A percentile compares a stretch with the other conserved stretches of the same genome.
Evolutionary conservation across 2,329 filamentous ascomycete species (phyloP).

Genomic region (Cercospora zeina): DNA sequence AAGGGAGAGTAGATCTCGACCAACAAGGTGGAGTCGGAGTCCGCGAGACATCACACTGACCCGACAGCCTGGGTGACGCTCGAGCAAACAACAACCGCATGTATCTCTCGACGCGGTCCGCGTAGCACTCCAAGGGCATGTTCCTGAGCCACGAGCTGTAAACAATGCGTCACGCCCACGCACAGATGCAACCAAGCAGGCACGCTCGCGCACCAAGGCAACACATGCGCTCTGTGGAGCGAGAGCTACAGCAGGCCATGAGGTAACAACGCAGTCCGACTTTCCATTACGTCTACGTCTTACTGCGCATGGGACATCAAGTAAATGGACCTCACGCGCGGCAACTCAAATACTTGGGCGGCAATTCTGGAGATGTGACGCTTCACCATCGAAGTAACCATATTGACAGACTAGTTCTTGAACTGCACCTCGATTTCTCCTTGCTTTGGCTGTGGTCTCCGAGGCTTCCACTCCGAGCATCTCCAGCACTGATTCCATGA

Average conservation of each 20-base stretch:
- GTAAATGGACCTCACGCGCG: neutral
- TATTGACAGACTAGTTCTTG: neutral
- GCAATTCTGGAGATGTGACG: no score
- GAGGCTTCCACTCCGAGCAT: neutral
- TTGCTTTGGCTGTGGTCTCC: neutral
- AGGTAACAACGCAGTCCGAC: neutral
- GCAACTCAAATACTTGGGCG: no score
- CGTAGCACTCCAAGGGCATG: neutral
- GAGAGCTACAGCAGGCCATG: neutral
- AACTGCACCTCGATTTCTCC: neutral
- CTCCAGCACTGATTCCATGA: neutral
- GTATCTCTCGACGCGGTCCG: neutral
- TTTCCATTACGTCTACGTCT: neutral
- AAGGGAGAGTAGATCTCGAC: neutral
- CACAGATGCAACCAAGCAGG: neutral
- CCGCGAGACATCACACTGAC: constrained; percentile 6
- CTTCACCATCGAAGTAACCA: neutral
- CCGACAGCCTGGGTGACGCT: neutral
- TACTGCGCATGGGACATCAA: neutral
- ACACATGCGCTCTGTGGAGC: neutral
- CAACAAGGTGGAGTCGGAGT: constrained; percentile 4
- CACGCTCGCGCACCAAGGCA: neutral
- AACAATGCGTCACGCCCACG: neutral
- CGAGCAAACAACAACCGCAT: constrained; percentile 1
- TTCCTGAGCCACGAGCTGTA: neutral